Evolutionary conservation across 2,329 filamentous ascomycete genomes (phyloP).

Genomic region (Fusarium incarnatum): DNA sequence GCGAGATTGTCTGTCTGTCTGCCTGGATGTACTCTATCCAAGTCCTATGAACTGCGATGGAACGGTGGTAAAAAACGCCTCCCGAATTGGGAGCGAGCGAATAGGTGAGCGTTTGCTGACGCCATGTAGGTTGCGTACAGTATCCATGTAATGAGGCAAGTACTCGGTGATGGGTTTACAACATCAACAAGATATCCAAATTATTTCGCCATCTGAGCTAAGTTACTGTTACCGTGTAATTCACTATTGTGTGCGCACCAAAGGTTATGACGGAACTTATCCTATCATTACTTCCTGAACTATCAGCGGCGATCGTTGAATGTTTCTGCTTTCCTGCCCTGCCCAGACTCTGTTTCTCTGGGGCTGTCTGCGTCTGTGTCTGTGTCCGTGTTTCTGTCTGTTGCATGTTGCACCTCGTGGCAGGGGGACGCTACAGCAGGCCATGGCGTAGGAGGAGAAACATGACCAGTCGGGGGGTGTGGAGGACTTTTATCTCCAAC

Average conservation of each 20-base stretch:
- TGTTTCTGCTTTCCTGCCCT: constrained; percentile 7
- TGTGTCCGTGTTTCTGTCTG: neutral
- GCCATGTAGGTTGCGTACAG: constrained; percentile 30
- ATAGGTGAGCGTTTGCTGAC: constrained; percentile 34
- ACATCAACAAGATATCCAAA: constrained; percentile 10
- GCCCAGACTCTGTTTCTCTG: neutral
- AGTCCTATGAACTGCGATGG: neutral
- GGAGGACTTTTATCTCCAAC: neutral
- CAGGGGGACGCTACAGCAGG: constrained; percentile 24
- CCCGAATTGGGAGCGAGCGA: constrained; percentile 40
- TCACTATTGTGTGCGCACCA: neutral
- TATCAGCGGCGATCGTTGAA: constrained; percentile 26
- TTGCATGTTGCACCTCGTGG: constrained; percentile 29
- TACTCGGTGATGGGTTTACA: neutral
- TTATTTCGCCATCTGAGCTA: constrained; percentile 37
- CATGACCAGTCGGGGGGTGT: constrained; percentile 12
- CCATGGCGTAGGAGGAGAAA: constrained; percentile 32
- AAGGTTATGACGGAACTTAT: constrained; percentile 11
- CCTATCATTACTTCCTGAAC: constrained; percentile 15
- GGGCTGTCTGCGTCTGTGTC: neutral
- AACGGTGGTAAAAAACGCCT: constrained; percentile 1
- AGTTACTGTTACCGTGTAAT: neutral
- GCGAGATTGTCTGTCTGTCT: neutral
- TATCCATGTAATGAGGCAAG: constrained; percentile 3
- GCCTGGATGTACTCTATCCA: neutral